Percentiles rank a stretch among this genome's conserved stretches.
These are phyloP conservation scores for Golubevia sp. DNA, from an alignment of 1,284 basidiomycete species.

Conservation along the genomic window DNA sequence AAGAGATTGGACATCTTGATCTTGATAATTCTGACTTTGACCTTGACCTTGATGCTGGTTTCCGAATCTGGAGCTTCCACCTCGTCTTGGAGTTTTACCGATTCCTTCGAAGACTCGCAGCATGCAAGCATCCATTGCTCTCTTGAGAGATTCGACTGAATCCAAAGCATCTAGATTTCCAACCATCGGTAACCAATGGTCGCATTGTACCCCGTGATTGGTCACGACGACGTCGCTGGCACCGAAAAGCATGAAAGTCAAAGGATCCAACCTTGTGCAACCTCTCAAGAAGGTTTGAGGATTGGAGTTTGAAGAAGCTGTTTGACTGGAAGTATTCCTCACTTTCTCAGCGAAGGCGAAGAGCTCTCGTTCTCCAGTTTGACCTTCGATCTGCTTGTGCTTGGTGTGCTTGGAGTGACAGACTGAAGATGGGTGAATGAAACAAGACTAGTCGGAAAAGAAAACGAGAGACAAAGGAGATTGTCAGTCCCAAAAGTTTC, in stretches of 20 bases:
- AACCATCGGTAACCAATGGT: slow-evolving; percentile 85
- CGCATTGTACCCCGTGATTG: slow-evolving; percentile 69
- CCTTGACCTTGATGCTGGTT: slow-evolving; percentile 2
- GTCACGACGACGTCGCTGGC: slow-evolving; percentile 73
- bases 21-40: neutral
- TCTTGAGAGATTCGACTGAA: slow-evolving; percentile 81
- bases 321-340: slow-evolving; percentile 71
- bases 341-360: slow-evolving; percentile 86
- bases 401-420: slow-evolving; percentile 75
- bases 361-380: slow-evolving; percentile 70
- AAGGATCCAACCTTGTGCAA: slow-evolving; percentile 74
- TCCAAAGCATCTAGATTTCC: slow-evolving; percentile 77
- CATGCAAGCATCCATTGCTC: slow-evolving; percentile 81
- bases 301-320: slow-evolving; percentile 57
- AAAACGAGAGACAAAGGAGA: neutral
- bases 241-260: slow-evolving; percentile 91
- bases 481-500: slow-evolving; percentile 1
- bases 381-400: slow-evolving; percentile 63
- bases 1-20: slow-evolving; percentile 6
- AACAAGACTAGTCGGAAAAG: slow-evolving; percentile 61
- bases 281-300: slow-evolving; percentile 75
- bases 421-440: slow-evolving; percentile 85
- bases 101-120: slow-evolving; percentile 85
- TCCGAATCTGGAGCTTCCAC: neutral
- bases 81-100: slow-evolving; percentile 16